phyloP scores from a whole-genome alignment of 2,329 filamentous ascomycete genomes.

The Penicillium sp. region DNA sequence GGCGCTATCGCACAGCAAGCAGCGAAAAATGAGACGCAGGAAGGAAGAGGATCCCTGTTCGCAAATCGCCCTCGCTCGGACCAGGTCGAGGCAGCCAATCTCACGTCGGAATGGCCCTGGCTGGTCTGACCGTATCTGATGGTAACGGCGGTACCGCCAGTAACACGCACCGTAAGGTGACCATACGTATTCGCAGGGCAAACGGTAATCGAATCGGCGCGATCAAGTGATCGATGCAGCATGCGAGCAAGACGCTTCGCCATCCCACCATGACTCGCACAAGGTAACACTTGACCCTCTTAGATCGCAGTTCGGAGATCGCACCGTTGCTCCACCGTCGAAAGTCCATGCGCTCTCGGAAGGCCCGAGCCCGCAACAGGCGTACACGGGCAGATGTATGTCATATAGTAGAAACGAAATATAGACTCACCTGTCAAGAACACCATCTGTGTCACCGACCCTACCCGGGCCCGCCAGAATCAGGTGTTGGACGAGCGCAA shows the following conservation, averaged over 20 bases:
- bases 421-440: conserved; percentile 83
- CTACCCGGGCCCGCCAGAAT: conserved; percentile 74
- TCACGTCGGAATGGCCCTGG: conserved; percentile 15
- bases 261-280: conserved; percentile 33
- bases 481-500: conserved; percentile 77
- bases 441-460: conserved; percentile 74
- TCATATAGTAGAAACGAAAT: conserved; percentile 29
- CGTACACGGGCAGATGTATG: conserved; percentile 11
- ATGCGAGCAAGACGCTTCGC: conserved; percentile 56
- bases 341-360: conserved; percentile 22
- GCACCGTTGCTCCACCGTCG: conserved; percentile 35
- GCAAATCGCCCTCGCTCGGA: conserved; percentile 22
- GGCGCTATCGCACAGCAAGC: conserved; percentile 20
- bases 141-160: conserved; percentile 33
- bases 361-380: conserved; percentile 18
- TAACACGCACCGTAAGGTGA: conserved; percentile 30
- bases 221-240: conserved; percentile 65
- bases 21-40: conserved; percentile 20
- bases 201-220: conserved; percentile 21
- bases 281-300: conserved; percentile 30
- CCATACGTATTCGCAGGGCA: conserved; percentile 23
- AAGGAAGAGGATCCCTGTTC: conserved; percentile 18
- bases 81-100: conserved; percentile 26
- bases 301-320: conserved; percentile 41
- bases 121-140: conserved; percentile 18